These are phyloP conservation scores for Salix brachista DNA, from an alignment of 345 rosid genomes.

Conservation along the genomic window DNA sequence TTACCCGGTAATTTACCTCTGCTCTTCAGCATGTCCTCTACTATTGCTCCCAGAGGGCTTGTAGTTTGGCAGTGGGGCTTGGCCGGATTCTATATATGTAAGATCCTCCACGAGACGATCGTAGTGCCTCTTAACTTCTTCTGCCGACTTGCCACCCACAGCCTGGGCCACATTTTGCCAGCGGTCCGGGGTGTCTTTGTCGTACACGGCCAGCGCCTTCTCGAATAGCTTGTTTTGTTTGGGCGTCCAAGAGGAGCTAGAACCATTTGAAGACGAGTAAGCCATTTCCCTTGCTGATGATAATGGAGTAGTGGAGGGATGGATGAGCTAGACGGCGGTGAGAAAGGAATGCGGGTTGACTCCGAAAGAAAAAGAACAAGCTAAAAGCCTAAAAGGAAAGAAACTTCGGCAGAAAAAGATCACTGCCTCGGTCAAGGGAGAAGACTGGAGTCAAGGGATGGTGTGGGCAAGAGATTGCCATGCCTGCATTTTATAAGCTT, in stretches of 20 bases:
- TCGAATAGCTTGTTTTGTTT: slow-evolving; percentile 80
- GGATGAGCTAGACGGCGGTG: not conserved
- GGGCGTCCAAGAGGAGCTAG: slow-evolving; percentile 59
- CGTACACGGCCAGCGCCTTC: slow-evolving; percentile 73
- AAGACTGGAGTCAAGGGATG: slow-evolving; percentile 40
- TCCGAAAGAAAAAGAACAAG: slow-evolving; percentile 3
- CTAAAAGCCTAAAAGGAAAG: slow-evolving; percentile 11
- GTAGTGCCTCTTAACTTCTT: slow-evolving; percentile 78
- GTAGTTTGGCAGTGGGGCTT: slow-evolving; percentile 66
- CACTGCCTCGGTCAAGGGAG: slow-evolving; percentile 27
- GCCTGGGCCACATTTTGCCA: slow-evolving; percentile 85
- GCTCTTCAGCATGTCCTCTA: slow-evolving; percentile 32
- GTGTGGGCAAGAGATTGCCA: slow-evolving; percentile 30
- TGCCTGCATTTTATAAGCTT: slow-evolving; percentile 43
- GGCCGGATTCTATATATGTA: slow-evolving; percentile 63
- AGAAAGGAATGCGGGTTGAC: not conserved
- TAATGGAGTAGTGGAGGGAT: not conserved
- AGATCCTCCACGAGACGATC: slow-evolving; percentile 81
- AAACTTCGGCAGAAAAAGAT: slow-evolving; percentile 1
- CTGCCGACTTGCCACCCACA: slow-evolving; percentile 72
- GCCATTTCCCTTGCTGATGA: not conserved
- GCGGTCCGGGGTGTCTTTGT: slow-evolving; percentile 86
- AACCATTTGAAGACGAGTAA: slow-evolving; percentile 42
- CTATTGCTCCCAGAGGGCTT: slow-evolving; percentile 28
- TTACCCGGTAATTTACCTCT: slow-evolving; percentile 30